Base-by-base conservation (phyloP, 306 rosid species). In the Rosa multiflora region DNA sequence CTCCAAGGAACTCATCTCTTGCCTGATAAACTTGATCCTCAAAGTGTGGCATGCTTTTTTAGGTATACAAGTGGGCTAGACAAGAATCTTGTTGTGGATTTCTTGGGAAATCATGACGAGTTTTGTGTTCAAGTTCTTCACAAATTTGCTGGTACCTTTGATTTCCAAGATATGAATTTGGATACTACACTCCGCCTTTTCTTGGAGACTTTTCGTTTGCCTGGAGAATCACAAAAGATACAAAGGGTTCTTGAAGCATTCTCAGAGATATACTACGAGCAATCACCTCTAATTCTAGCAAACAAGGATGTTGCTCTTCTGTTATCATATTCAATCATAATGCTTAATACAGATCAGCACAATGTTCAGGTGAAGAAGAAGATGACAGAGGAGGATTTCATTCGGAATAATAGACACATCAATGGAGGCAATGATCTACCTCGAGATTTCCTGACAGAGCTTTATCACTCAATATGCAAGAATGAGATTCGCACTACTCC, bases 231-330 rank as follows among this genome's bases (percentile, higher is more conserved):
- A 3, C 99, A 95, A 83, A 95, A 95, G 93, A 95, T 93, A 80
- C 99, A 95, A 61, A 85, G 99, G 87, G 99, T 95, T 77, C 98
- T 95, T 74, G 99, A 95, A 88, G 98, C 99, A 78, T 95, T 95
- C 84, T 95, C 99, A 72, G 99, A 93, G 89, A 93, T 98, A 91
- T 95, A 91, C 80, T 95, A 93, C 81, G 99, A 90, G 84, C 98
- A 95, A 72, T 95, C 98, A 21, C 97, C 96, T 37, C 94, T 82
- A 74, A 89, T 93, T 78, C 91, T 95, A 46, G 96, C 91, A 44
- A 95, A 95, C 85, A 95, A 91, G 92, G 99, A 95, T 83, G 98
- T 97, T 80, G 99, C 99, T 85, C 92, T 95, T 71, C 83, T 95
- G 66, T 85, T 93, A 70, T 93, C 99, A 43, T 95, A 95, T 82